A percentile compares a stretch with the other conserved stretches of the same genome.
These are phyloP conservation scores for Cicer arietinum DNA, from an alignment of 306 rosid species.

Conservation along the genomic window DNA sequence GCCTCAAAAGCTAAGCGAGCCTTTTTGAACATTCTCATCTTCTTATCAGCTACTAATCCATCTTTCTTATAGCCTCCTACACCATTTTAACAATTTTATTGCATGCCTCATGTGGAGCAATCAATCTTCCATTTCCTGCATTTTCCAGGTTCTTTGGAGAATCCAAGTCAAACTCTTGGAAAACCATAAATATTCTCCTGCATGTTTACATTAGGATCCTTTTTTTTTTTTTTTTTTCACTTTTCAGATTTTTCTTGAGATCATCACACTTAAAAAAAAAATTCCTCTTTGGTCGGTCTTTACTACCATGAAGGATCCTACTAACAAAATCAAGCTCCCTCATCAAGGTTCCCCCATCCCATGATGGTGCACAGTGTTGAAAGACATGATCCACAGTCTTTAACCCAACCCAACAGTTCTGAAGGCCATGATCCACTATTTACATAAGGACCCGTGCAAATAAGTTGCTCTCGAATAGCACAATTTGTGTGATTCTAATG, in stretches of 20 bases:
- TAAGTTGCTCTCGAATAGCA: slow-evolving; percentile 91
- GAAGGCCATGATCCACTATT: slow-evolving; percentile 84
- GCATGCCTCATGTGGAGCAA: slow-evolving; percentile 98
- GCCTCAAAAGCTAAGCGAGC: slow-evolving; percentile 85
- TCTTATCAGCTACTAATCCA: slow-evolving; percentile 99
- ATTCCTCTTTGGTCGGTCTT: slow-evolving; percentile 83
- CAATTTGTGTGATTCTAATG: slow-evolving; percentile 99
- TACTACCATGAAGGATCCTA: slow-evolving; percentile 88
- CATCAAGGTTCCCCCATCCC: slow-evolving; percentile 85
- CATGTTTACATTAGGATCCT: slow-evolving; percentile 72
- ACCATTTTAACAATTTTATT: slow-evolving; percentile 90
- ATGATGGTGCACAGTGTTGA: slow-evolving; percentile 91
- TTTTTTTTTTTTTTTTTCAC: slow-evolving; percentile 45
- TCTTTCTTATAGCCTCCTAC: slow-evolving; percentile 90
- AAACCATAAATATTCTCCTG: slow-evolving; percentile 77
- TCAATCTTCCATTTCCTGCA: slow-evolving; percentile 80
- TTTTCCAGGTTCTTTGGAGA: slow-evolving; percentile 79
- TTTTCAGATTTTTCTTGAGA: slow-evolving; percentile 78
- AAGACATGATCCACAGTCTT: slow-evolving; percentile 98
- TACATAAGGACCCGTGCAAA: slow-evolving; percentile 73
- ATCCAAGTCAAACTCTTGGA: slow-evolving; percentile 90
- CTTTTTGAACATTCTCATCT: slow-evolving; percentile 93
- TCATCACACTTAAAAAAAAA: slow-evolving; percentile 85
- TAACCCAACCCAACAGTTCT: slow-evolving; percentile 96
- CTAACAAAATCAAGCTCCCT: slow-evolving; percentile 96